These are phyloP conservation scores for Nevesoporus exiguus DNA, from an alignment of 768 basidiomycete species.

Conservation along the genomic window DNA sequence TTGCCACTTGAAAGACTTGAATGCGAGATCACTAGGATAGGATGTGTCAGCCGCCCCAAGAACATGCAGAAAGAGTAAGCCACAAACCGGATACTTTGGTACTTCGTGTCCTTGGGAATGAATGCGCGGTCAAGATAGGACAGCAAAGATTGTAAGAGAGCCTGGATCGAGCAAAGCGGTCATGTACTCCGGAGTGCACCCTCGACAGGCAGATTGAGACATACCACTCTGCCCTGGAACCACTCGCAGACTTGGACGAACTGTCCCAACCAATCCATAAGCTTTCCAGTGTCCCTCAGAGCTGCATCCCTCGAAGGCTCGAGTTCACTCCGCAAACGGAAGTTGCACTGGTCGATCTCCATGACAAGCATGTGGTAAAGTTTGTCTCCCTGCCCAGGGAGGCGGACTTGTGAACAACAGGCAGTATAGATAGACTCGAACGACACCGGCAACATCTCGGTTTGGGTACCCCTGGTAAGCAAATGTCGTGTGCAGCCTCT, in stretches of 20 bases:
- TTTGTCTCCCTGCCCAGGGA: constrained; percentile 51
- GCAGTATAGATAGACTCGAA: constrained; percentile 56
- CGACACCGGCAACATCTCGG: constrained; percentile 40
- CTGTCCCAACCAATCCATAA: constrained; percentile 53
- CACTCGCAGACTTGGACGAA: constrained; percentile 57
- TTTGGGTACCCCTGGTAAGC: constrained; percentile 35
- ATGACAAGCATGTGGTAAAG: constrained; percentile 56
- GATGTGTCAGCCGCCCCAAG: background rate
- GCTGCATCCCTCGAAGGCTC: background rate
- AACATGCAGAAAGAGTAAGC: background rate
- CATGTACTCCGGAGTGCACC: background rate
- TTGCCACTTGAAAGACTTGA: constrained; percentile 44
- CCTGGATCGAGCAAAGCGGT: constrained; percentile 33
- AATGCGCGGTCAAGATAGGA: constrained; percentile 72
- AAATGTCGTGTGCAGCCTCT: constrained; percentile 38
- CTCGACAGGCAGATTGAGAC: constrained; percentile 22
- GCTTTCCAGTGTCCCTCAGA: constrained; percentile 9
- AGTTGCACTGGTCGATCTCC: constrained; percentile 57
- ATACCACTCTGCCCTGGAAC: constrained; percentile 64
- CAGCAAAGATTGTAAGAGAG: constrained; percentile 57
- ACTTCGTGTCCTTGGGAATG: constrained; percentile 39
- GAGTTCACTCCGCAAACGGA: constrained; percentile 40
- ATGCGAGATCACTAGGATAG: constrained; percentile 50
- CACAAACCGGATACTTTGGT: constrained; percentile 45
- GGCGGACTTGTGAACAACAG: constrained; percentile 53